Base-by-base conservation (phyloP, 176 grass and related monocot species). In the Eleusine indica region DNA sequence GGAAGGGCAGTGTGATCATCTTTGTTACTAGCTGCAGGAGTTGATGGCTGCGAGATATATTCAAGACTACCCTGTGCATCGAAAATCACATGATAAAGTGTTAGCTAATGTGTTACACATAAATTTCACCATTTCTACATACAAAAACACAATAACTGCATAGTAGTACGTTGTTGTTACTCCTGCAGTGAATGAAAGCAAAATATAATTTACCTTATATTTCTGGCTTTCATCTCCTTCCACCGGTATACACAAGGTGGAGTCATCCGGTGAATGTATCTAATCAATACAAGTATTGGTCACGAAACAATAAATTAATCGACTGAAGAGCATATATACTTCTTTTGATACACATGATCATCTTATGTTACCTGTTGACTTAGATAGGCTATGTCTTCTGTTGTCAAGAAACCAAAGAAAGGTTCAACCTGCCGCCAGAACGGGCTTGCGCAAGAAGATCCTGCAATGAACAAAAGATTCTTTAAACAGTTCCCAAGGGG, bases 341-440 rank as follows among this genome's bases (percentile, higher is more conserved):
- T 69, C 71, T 82, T 56, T 57, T 66, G 3, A 76, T 67, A 52
- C 35, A 69, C 29, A 89, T 67, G 70, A 78, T 71, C 28, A 70
- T 56, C 48, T n/a, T 4, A 44, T 29, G 15, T 63, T 86, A 94
- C 92, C 92, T 94, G 83, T 49, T 94, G 76, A 76, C 78, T 91
- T 73, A 89, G 68, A 83, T 82, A 94, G 16, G 88, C 51, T 66
- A 91, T 41, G 67, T 94, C 92, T 81, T 89, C 88, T 35, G 75
- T 60, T 43, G 92, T 91, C 42, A 94, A 57, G 77, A 84, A 88
- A 58, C 76, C 37, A 43, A 94, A 94, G 81, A 88, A 80, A 77
- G 92, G 89, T 80, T 94, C 92, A 58, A 91, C 73, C 71, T 86
- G 75, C 66, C 62, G 58, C 92, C 92, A 94, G 78, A 94, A 88